These are phyloP conservation scores for Orbilia quercus DNA, from an alignment of 2,329 filamentous ascomycete genomes.

Conservation along the genomic window DNA sequence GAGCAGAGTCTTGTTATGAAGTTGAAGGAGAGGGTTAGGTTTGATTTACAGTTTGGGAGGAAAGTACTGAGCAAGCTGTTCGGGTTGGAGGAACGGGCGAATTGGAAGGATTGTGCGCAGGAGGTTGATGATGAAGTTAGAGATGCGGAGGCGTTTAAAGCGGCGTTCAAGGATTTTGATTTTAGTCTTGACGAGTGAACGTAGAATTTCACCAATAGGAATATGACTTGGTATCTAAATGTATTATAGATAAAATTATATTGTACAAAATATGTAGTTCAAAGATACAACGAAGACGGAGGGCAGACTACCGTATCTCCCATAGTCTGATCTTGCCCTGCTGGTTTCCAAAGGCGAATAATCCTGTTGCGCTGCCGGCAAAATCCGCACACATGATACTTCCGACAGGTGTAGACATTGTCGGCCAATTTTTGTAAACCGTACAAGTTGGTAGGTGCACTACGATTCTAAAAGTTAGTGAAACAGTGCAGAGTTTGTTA, in stretches of 20 bases:
- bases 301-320: conserved; percentile 75
- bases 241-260: conserved; percentile 35
- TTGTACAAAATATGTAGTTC: conserved; percentile 44
- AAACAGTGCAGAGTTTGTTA: not conserved
- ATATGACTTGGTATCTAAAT: conserved; percentile 18
- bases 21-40: conserved; percentile 76
- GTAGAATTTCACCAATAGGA: too few relatives aligned
- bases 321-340: conserved; percentile 87
- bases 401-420: conserved; percentile 85
- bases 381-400: conserved; percentile 75
- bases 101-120: conserved; percentile 88
- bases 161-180: conserved; percentile 85
- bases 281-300: not conserved
- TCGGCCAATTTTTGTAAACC: conserved; percentile 97
- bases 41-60: conserved; percentile 90
- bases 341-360: conserved; percentile 89
- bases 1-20: conserved; percentile 76
- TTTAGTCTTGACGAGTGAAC: conserved; percentile 70
- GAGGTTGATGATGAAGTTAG: conserved; percentile 78
- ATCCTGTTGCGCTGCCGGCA: conserved; percentile 72
- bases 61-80: conserved; percentile 89
- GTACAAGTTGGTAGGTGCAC: conserved; percentile 92
- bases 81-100: conserved; percentile 77
- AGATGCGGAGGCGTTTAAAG: conserved; percentile 82
- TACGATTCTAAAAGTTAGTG: conserved; percentile 57